A percentile compares a stretch with the other conserved stretches of the same genome.
Evolutionary conservation across 164 flowering plant species (phyloP).

Genomic region (Kingdonia uniflora): DNA sequence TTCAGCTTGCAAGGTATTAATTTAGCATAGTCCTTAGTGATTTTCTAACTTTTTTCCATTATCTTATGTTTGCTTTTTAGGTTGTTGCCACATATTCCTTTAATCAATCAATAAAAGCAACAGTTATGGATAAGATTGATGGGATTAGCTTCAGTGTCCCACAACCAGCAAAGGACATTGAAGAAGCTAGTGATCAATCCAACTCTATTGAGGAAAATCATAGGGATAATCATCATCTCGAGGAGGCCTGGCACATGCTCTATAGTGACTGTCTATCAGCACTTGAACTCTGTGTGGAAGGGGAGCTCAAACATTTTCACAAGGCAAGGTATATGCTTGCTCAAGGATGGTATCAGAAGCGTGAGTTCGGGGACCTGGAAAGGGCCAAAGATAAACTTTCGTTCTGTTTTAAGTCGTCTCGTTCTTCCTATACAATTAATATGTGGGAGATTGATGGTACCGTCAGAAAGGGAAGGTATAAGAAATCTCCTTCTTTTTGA

Average conservation of each 20-base stretch:
- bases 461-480: conserved; percentile 93
- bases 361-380: conserved; percentile 55
- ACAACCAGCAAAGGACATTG: conserved; percentile 12
- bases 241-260: conserved; percentile 58
- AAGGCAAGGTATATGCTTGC: conserved; percentile 96
- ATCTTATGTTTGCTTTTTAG: conserved; percentile 24
- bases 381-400: conserved; percentile 92
- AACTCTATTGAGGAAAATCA: conserved; percentile 19
- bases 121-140: conserved; percentile 29
- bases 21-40: too few species aligned
- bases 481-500: not conserved
- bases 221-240: conserved; percentile 28
- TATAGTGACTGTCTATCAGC: conserved; percentile 87
- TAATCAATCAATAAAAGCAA: conserved; percentile 40
- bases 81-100: conserved; percentile 53
- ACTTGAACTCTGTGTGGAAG: conserved; percentile 77
- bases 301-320: conserved; percentile 97
- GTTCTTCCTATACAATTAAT: conserved; percentile 88
- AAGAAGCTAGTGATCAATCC: conserved; percentile 14
- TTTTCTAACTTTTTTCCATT: not conserved
- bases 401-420: conserved; percentile 94
- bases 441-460: conserved; percentile 99
- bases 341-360: conserved; percentile 71
- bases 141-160: conserved; percentile 20
- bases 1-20: too few species aligned